A percentile compares a stretch with the other conserved stretches of the same genome.
These are phyloP conservation scores for Plicaturopsis crispa DNA, from an alignment of 768 basidiomycete genomes.

Conservation along the genomic window DNA sequence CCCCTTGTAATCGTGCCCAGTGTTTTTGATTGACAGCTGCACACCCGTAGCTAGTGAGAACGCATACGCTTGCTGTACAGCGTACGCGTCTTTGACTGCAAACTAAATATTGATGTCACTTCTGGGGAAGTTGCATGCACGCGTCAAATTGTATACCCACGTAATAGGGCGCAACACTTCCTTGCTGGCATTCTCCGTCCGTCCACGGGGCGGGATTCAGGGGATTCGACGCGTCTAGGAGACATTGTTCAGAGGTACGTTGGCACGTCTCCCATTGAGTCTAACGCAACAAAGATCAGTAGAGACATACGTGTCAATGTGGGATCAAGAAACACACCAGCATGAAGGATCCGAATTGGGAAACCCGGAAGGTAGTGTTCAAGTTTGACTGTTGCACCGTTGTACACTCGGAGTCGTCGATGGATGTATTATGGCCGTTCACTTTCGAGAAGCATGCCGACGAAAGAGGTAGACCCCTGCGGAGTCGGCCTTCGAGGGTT, in stretches of 20 bases:
- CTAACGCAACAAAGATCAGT: conserved; percentile 9
- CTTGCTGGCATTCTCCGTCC: conserved; percentile 12
- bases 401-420: conserved; percentile 16
- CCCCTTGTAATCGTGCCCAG: conserved; percentile 23
- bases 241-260: conserved; percentile 16
- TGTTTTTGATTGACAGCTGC: conserved; percentile 18
- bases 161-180: conserved; percentile 12
- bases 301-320: conserved; percentile 1
- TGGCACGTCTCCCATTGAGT: conserved; percentile 31
- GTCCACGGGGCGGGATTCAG: conserved; percentile 10
- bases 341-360: conserved; percentile 22
- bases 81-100: conserved; percentile 10
- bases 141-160: conserved; percentile 6
- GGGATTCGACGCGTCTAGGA: conserved; percentile 18
- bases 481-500: conserved; percentile 22
- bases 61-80: conserved; percentile 16
- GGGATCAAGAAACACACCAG: conserved; percentile 11
- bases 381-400: conserved; percentile 21
- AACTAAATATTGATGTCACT: conserved; percentile 9
- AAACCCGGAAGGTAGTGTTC: conserved; percentile 14
- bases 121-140: neutral
- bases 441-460: conserved; percentile 24
- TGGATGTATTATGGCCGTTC: conserved; percentile 11
- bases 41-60: conserved; percentile 17
- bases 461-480: conserved; percentile 18